Percentiles rank a stretch among this genome's conserved stretches.
Evolutionary conservation across 2,329 filamentous ascomycete species (phyloP).

Genomic region (Colletotrichum sp.): DNA sequence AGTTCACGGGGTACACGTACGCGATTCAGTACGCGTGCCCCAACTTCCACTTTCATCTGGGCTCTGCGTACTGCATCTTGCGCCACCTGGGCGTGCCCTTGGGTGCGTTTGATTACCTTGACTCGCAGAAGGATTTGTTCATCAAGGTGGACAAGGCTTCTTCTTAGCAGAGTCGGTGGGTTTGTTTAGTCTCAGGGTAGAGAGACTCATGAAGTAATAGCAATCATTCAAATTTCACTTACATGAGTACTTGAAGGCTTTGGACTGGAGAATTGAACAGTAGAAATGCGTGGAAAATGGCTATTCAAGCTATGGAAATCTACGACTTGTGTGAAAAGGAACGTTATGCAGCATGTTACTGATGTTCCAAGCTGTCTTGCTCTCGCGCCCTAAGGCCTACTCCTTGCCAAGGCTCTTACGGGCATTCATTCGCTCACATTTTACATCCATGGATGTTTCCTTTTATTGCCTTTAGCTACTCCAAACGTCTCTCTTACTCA

Average conservation of each 20-base stretch:
- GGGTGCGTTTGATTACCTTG: constrained; percentile 60
- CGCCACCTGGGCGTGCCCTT: constrained; percentile 61
- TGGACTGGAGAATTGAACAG: neutral
- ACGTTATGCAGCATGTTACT: neutral
- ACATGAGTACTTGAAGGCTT: rapidly evolving
- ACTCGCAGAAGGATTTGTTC: constrained; percentile 6
- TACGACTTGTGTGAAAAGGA: rapidly evolving
- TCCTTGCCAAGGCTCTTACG: neutral
- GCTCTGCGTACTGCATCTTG: constrained; percentile 61
- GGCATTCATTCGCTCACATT: neutral
- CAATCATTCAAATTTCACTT: neutral
- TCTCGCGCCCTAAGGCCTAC: neutral
- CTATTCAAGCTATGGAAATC: neutral
- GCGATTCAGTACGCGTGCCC: constrained; percentile 51
- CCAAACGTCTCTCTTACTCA: neutral
- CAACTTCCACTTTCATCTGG: constrained; percentile 66
- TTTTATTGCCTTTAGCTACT: neutral
- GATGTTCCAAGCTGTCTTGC: neutral
- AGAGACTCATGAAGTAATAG: rapidly evolving
- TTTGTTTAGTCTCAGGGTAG: neutral
- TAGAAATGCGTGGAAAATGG: neutral
- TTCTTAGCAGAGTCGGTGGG: neutral
- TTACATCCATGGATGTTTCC: neutral
- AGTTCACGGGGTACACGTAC: constrained; percentile 43
- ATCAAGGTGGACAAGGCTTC: neutral